Base-by-base conservation (phyloP, 2,329 filamentous ascomycete genomes). In the Raffaelea deltoideospora region DNA sequence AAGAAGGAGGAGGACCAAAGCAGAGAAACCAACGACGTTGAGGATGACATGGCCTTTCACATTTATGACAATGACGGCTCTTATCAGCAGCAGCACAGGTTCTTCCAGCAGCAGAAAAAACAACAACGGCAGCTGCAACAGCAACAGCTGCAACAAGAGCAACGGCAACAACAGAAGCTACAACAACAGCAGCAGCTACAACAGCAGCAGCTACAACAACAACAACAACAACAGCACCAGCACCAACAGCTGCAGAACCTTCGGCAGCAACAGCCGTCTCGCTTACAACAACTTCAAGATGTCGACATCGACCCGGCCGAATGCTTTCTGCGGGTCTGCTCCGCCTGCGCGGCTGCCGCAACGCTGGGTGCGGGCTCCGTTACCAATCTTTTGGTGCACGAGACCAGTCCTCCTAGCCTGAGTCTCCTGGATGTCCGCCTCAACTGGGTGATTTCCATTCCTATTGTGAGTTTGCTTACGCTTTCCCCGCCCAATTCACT, bases 391-490 rank as follows among this genome's bases (percentile, higher is more conserved):
- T 41, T 46, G 1, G 39, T 37, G 4, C 37, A 24, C 5, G 31
- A 27, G 14, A 40, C 33, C 6, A 34, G 35, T 31, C 43, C 41
- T 2, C 9, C 10, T 1, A n/a, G 17, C 7, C 33, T 32, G 15
- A 41, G 19, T 13, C 23, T 17, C 10, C 30, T 46, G 2, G 44
- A 45, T 20, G 20, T 11, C 19, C n/a, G 22, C 8, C 38, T 46
- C 3, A 41, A 34, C 36, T 42, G 43, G 39, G 37, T 39, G 1
- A 31, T 43, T 3, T 40, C 39, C 20, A 17, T 45, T 1, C 44
- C 44, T 3, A 34, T 44, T 3, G 37, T 38, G 15, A 33, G 39
- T 36, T 10, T 22, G 9, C 19, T 17, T 23, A n/a, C n/a, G n/a
- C n/a, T n/a, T n/a, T n/a, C n/a, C n/a, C n/a, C n/a, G n/a, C n/a